Conservation (phyloP, 106 monocot genomes). For the Iris macrosiphon region DNA sequence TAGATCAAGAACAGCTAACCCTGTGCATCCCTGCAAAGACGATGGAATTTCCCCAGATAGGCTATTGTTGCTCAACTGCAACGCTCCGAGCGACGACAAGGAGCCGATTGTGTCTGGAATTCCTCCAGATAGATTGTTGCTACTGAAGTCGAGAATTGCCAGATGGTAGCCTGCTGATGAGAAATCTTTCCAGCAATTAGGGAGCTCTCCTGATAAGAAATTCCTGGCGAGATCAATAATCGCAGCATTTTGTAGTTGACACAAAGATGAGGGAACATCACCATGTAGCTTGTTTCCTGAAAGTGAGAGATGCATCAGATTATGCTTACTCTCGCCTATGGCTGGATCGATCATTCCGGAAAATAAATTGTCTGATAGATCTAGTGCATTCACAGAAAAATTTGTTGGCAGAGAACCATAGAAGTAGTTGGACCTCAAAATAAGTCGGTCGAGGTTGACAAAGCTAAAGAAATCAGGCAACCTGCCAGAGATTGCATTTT, state of each 20-base stretch:
- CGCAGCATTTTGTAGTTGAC: neutral
- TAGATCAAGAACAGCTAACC: too few relatives aligned
- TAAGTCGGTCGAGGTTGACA: neutral
- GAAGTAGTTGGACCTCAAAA: too few relatives aligned
- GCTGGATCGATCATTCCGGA: neutral
- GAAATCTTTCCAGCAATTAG: conserved; percentile 9
- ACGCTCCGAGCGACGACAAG: neutral
- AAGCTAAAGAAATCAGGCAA: neutral
- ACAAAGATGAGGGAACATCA: conserved; percentile 6
- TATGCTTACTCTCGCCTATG: neutral
- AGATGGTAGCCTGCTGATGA: neutral
- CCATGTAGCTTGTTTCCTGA: neutral
- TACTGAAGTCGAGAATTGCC: neutral
- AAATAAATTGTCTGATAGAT: conserved; percentile 19
- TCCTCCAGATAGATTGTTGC: neutral
- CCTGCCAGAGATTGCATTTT: conserved; percentile 15
- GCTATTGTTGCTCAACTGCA: too few relatives aligned
- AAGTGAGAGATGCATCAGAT: neutral
- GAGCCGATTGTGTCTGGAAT: neutral
- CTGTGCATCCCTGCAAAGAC: too few relatives aligned
- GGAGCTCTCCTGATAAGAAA: conserved; percentile 12
- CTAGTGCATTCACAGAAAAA: too few relatives aligned
- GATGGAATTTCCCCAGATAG: too few relatives aligned
- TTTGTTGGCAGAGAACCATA: too few relatives aligned
- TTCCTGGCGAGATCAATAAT: conserved; percentile 17